phyloP scores from a whole-genome alignment of 2,329 filamentous ascomycete species.

The Botrytis sinoallii region DNA sequence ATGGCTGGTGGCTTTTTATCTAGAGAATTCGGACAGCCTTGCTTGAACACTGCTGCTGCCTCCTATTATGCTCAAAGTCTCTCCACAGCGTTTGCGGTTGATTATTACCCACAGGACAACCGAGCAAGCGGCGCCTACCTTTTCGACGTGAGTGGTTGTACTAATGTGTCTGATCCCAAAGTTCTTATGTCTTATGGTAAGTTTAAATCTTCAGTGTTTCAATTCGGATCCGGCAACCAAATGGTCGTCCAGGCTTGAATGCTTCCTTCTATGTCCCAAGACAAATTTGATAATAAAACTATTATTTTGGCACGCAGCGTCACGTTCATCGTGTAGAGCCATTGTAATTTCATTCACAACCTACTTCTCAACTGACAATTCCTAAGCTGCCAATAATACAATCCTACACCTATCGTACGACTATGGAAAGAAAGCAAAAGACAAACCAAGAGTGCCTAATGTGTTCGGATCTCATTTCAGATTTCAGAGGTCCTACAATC shows the following conservation, averaged over 20 bases:
- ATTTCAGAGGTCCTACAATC: not conserved
- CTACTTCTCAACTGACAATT: not conserved
- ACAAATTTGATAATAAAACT: not conserved
- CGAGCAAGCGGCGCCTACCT: not conserved
- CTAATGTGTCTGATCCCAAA: not conserved
- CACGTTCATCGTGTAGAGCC: not conserved
- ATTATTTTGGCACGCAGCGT: not conserved
- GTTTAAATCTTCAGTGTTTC: not conserved
- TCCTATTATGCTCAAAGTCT: slow-evolving; percentile 12
- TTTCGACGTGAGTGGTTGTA: not conserved
- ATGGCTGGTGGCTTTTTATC: slow-evolving; percentile 28
- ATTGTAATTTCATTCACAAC: not conserved
- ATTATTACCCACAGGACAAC: not conserved
- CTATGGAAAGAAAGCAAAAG: not conserved
- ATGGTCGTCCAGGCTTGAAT: not conserved
- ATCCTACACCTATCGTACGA: not conserved
- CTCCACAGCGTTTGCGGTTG: not conserved
- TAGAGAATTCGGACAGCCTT: slow-evolving; percentile 25
- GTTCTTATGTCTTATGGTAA: not conserved
- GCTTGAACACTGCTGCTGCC: slow-evolving; percentile 14
- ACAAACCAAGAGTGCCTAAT: not conserved
- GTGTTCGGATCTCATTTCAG: not conserved
- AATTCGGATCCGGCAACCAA: not conserved
- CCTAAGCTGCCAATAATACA: not conserved
- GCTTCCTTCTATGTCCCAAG: not conserved